These are phyloP conservation scores for Hyaloscypha bicolor DNA, from an alignment of 495 filamentous ascomycete genomes.

Conservation along the genomic window DNA sequence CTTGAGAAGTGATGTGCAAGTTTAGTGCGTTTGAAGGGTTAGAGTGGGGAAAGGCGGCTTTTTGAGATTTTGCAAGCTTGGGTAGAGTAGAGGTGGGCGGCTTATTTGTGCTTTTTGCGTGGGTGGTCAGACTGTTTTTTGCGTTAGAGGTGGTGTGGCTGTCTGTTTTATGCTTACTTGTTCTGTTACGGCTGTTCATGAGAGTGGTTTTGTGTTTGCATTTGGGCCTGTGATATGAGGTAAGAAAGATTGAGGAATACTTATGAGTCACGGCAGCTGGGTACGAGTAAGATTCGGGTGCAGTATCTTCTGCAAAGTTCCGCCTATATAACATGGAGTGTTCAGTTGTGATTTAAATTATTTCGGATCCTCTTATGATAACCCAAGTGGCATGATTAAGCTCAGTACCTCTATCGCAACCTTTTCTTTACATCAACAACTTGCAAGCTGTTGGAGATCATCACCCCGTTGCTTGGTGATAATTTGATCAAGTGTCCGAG, in stretches of 20 bases:
- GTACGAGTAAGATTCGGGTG: not conserved
- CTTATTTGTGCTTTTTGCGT: not conserved
- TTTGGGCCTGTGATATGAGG: too few relatives aligned
- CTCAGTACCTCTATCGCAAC: too few relatives aligned
- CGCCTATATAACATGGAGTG: too few relatives aligned
- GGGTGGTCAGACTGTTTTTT: not conserved
- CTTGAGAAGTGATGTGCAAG: not conserved
- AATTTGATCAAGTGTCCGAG: too few relatives aligned
- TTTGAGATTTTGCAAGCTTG: not conserved
- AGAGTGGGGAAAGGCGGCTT: not conserved
- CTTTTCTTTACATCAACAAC: too few relatives aligned
- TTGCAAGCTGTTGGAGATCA: too few relatives aligned
- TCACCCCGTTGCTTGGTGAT: too few relatives aligned
- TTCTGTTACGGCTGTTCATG: not conserved
- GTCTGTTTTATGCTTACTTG: not conserved
- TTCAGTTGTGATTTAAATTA: too few relatives aligned
- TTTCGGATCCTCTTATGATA: too few relatives aligned
- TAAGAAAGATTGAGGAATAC: too few relatives aligned
- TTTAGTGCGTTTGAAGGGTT: not conserved
- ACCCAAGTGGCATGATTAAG: too few relatives aligned
- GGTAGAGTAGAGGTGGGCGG: conserved; percentile 1
- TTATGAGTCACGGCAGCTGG: not conserved
- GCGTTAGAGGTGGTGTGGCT: not conserved
- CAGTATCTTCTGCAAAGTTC: too few relatives aligned
- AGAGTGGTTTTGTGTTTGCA: not conserved